Evolutionary conservation across 202 grass and related monocot species (phyloP), one percentile per base, ranked within the genome.

Genomic region (Schoenoplectus triqueter): DNA sequence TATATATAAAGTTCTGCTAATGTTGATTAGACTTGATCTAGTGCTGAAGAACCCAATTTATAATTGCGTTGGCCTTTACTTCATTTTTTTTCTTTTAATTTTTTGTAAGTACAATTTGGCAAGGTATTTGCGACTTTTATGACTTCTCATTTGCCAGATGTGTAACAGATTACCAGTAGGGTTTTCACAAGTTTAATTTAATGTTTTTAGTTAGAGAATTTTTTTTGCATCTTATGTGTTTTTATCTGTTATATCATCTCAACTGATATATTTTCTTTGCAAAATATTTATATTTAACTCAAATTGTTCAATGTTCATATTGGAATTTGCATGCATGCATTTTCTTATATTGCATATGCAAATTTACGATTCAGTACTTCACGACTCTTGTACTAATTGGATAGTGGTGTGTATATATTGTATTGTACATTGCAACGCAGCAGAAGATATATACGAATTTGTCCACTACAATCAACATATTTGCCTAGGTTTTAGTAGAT

Each of bases 1-100:
- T 83, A 67, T 67, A 69, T 82, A 78, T 59, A 59, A 59, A 59
- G 31, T n/a, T 59, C 73, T n/a, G 72, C 9, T 55, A 39, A 75
- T 31, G 10, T 76, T 76, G 20, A 56, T 76, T 55, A 31, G 19
- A 76, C 20, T 51, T 75, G 2, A 75, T 76, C 50, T 54, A 55
- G 17, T 49, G n/a, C 7, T 72, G 44, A 73, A 73, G 46, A 73
- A 50, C 8, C 69, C 45, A 50, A 13, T 67, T 41, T 67, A 8
- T 41, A 1, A 15, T 39, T 20, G 64, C 4, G 8, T 39, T 49
- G 42, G 44, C 69, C 6, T 69, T 56, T 11, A 56, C 8, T 45
- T 50, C 45, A 9, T 22, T 73, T 52, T 20, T 0, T 51, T 73
- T 11, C 18, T 17, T 21, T 21, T 62, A 17, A 62, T 62, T 18